These are phyloP conservation scores for Cordyceps pruinosa DNA, from an alignment of 2,329 filamentous ascomycete species.

Conservation along the genomic window DNA sequence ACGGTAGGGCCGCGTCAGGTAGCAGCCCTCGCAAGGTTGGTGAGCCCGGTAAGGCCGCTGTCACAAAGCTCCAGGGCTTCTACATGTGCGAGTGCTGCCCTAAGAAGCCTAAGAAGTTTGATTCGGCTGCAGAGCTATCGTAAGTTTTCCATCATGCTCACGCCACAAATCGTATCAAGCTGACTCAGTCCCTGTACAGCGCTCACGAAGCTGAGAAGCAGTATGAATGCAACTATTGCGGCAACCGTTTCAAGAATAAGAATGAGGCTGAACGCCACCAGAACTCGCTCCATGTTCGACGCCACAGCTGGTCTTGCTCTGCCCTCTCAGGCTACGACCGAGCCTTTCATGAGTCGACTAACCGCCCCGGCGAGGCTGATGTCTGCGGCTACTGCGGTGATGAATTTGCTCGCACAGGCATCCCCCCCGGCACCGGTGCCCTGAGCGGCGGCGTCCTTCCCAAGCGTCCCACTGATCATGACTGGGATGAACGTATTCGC, in stretches of 20 bases:
- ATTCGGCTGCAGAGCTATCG: slow-evolving; percentile 75
- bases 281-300: slow-evolving; percentile 85
- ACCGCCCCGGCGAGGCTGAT: slow-evolving; percentile 61
- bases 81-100: slow-evolving; percentile 88
- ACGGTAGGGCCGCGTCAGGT: slow-evolving; percentile 40
- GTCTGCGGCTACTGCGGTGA: slow-evolving; percentile 93
- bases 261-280: slow-evolving; percentile 96
- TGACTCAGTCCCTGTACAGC: slow-evolving; percentile 39
- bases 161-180: not conserved
- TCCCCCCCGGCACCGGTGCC: slow-evolving; percentile 27
- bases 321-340: slow-evolving; percentile 70
- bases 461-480: slow-evolving; percentile 60
- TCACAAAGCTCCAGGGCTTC: slow-evolving; percentile 45
- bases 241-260: slow-evolving; percentile 97
- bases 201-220: slow-evolving; percentile 92
- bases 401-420: slow-evolving; percentile 61
- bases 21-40: slow-evolving; percentile 45
- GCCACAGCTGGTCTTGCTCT: slow-evolving; percentile 95
- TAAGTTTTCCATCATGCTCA: slow-evolving; percentile 39
- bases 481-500: slow-evolving; percentile 81
- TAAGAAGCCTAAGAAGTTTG: slow-evolving; percentile 95
- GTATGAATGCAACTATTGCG: slow-evolving; percentile 87
- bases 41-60: slow-evolving; percentile 41
- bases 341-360: slow-evolving; percentile 78
- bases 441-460: slow-evolving; percentile 29